Evolutionary conservation across 129 eudicot species (phyloP).

Genomic region (Daucus carota): DH1_v3.0 NC_030389.2:38256501-38257000

Average conservation of each 20-base stretch:
- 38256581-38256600: not conserved
- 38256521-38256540: not conserved
- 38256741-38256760: not conserved
- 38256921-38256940: conserved; percentile 4
- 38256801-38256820: not conserved
- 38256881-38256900: conserved; percentile 21
- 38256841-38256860: not conserved
- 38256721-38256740: conserved; percentile 11
- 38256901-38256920: conserved; percentile 20
- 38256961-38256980: conserved; percentile 19
- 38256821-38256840: not conserved
- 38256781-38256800: conserved; percentile 6
- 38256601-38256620: not conserved
- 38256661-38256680: not conserved
- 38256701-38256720: not conserved
- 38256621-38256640: not conserved
- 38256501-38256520: conserved; percentile 12
- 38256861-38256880: conserved; percentile 9
- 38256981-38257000: conserved; percentile 16
- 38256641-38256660: not conserved
- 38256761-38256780: conserved; percentile 3
- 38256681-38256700: not conserved
- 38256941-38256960: conserved; percentile 17
- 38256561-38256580: not conserved
- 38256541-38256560: not conserved